Evolutionary conservation across 805 yeast genomes (phyloP), one percentile per base, ranked within the genome.

Genomic region (Lipomyces oligophaga): DNA sequence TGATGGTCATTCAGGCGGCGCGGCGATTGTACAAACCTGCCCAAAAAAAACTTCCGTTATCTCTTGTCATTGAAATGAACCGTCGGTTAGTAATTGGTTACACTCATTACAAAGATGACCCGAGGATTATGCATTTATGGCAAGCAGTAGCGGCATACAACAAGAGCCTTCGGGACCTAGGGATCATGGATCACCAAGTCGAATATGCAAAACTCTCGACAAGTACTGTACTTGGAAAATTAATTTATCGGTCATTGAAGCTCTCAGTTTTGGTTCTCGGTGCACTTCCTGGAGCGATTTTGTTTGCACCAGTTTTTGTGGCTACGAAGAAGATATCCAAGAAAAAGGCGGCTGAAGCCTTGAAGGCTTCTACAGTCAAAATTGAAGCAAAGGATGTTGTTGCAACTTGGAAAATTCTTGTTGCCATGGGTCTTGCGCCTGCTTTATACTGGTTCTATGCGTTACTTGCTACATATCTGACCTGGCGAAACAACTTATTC

Each of bases 331-430:
- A 67, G 38, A 83, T 86, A 42, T 85, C 96, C 7, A 75, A 72
- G 35, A 72, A 73, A 48, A 88, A 89, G 66, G 87, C 90, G 26
- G 71, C 67, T 47, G 75, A 78, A 38, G 98, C 97, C 0, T 72
- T 93, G 50, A 89, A 88, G 8, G 81, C 76, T 5, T 88, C 97
- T 0, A 76, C 88, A 0, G 98, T 93, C 19, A 93, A 93, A 64
- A 81, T 93, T 50, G 80, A 81, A 61, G 98, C 95, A 15, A 83
- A 80, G 47, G 98, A 93, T 65, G 97, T 93, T 21, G 77, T 93
- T 49, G 97, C 97, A 1, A 89, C 97, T 1, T 93, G 98, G 98
- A 93, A 93, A 66, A 82, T 93, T 38, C 71, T 93, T 54, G 87
- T 90, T 32, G 80, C 89, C 27, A 76, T 93, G 77, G 94, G 90